Conservation (phyloP, 2,329 filamentous ascomycete species). For the Pseudogymnoascus sp. region DNA sequence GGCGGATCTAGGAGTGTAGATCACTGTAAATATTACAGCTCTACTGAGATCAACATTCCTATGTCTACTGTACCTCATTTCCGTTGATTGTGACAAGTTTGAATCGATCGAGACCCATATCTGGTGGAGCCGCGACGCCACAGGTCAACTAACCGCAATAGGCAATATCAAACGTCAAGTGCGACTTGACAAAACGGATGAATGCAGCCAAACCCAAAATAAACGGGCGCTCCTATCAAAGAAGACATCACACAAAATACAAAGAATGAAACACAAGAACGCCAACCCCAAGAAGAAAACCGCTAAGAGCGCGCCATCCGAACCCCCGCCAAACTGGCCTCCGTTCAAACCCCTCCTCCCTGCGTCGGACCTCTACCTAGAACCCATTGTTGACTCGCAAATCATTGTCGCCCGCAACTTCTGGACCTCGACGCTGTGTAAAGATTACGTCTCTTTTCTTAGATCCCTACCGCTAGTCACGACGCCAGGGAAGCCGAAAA, state of each 20-base stretch:
- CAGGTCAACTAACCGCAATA: background rate
- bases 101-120: background rate
- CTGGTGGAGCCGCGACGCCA: background rate
- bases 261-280: background rate
- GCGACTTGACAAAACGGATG: background rate
- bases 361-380: conserved; percentile 43
- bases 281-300: conserved; percentile 9
- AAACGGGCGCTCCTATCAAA: background rate
- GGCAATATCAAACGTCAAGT: background rate
- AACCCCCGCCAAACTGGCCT: conserved; percentile 48
- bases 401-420: conserved; percentile 56
- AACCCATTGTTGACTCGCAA: conserved; percentile 46
- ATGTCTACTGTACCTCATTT: background rate
- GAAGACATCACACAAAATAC: background rate
- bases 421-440: conserved; percentile 54
- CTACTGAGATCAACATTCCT: background rate
- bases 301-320: background rate
- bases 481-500: conserved; percentile 57
- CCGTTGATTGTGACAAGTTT: background rate
- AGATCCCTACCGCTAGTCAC: conserved; percentile 49
- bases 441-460: conserved; percentile 55
- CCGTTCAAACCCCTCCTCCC: conserved; percentile 48
- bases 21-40: background rate
- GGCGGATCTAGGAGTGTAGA: background rate
- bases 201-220: conserved; percentile 2